Base-by-base conservation (phyloP, 257 asterid species). In the Salvia hispanica region DNA sequence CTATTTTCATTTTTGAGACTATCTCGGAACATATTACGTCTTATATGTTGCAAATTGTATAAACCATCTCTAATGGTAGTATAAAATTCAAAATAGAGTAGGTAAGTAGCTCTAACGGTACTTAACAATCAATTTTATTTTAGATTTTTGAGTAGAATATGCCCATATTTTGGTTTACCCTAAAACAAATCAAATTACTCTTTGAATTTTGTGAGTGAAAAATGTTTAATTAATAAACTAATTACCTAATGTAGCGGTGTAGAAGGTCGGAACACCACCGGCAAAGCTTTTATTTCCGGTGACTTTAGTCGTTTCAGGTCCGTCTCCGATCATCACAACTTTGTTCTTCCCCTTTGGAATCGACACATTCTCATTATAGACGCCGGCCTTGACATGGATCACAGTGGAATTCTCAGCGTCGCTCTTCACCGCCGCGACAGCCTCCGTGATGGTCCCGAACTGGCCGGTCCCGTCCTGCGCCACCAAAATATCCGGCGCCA, bases 381-480 rank as follows among this genome's bases (percentile, higher is more conserved):
- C 37, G 16, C 93, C 95, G 3, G 77, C 91, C 81, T 87, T 87
- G 3, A 87, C 71, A 2, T 66, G 39, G 31, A 89, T 84, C 12
- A 79, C 68, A 1, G 67, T 61, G 7, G 73, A 76, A 0, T 80
- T 40, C 3, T 2, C 7, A 42, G 21, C 62, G 55, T 37, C 79
- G 65, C 66, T 79, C 11, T 33, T 14, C 44, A 80, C 69, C 1
- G 64, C 45, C 3, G 69, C 73, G 4, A 87, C 7, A 47, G 96
- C 96, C 1, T 64, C 89, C 2, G 36, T 68, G 39, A 90, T 81
- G 14, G 82, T 79, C 73, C 44, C 76, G 37, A 62, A 86, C 7
- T 75, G 66, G 0, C 91, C 95, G 57, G 83, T 79, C 0, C 95
- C 95, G 64, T 90, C 96, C 5, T 36, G 73, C 9, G 95, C 91